Percentiles rank a stretch among this genome's conserved stretches.
phyloP scores from a whole-genome alignment of 148 eudicot species.

The Salicornia ramosissima region DNA sequence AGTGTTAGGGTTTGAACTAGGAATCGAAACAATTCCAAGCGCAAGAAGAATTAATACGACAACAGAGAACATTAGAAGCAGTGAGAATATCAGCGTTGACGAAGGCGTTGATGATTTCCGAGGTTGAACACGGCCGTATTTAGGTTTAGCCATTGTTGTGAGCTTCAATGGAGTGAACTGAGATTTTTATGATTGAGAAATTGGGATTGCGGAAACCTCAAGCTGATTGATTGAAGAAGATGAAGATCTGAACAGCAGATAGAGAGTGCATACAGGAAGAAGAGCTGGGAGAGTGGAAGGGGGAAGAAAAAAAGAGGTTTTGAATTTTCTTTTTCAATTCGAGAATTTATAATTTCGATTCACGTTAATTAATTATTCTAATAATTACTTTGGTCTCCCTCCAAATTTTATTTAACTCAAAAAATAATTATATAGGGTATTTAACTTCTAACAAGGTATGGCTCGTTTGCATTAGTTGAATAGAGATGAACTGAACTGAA shows the following conservation, averaged over 20 bases:
- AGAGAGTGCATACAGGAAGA: background rate
- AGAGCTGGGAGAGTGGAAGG: background rate
- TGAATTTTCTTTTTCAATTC: background rate
- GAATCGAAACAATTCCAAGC: conserved; percentile 59
- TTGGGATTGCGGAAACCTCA: conserved; percentile 7
- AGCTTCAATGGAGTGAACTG: background rate
- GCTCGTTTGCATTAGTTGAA: too few relatives aligned
- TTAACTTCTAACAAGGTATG: too few relatives aligned
- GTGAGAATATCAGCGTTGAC: conserved; percentile 41
- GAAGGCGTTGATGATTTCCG: conserved; percentile 48
- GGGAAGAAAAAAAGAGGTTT: background rate
- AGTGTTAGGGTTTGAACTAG: conserved; percentile 22
- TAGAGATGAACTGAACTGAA: too few relatives aligned
- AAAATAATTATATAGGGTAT: too few relatives aligned
- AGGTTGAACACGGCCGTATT: conserved; percentile 31
- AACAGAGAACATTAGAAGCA: conserved; percentile 45
- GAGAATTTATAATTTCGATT: background rate
- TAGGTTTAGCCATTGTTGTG: conserved; percentile 60
- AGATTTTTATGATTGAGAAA: background rate
- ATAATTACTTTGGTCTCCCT: background rate
- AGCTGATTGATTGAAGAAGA: conserved; percentile 1
- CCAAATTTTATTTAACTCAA: too few relatives aligned
- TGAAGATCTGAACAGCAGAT: conserved; percentile 10
- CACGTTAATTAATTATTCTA: background rate
- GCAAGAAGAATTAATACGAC: conserved; percentile 52